Evolutionary conservation across 345 rosid species (phyloP), one percentile per base, ranked within the genome.

Genomic region (Aethionema arabicum): DNA sequence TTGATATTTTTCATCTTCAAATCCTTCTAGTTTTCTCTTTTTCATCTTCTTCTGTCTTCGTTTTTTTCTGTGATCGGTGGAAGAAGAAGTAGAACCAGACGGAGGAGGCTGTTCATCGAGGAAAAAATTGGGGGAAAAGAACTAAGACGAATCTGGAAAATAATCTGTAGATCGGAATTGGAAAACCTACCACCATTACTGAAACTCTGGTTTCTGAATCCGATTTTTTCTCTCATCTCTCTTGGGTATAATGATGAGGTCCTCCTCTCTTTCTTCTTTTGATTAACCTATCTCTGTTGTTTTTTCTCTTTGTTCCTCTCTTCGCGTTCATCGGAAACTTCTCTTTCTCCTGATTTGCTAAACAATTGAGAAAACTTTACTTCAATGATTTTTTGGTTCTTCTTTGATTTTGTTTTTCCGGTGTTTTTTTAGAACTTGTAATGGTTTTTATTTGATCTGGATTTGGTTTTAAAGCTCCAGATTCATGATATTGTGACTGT

Each of bases 241-340:
- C 44, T 16, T 47, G 10, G 70, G 71, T 57, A 57, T 57, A 65
- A 66, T 66, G 71, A 66, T 66, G 71, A 66, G 71, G 71, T 66
- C 44, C 44, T 12, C 62, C 56, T 66, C 71, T 66, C 71, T 57
- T 57, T 66, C 56, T 56, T 66, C 44, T 53, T 66, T 49, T 32
- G 48, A 47, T 66, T 66, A 2, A n/a, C 9, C 8, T 43, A 15
- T 53, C 27, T 43, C 0, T 40, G 14, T 52, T 52, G 27, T 12
- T 52, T 41, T 52, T 3, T 41, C 7, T 11, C 3, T 10, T 48
- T 13, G 9, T n/a, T 21, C 29, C 27, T 6, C 4, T 33, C 21
- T 51, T 0, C 7, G n/a, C 6, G 2, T 6, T 13, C 7, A 0
- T 6, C 8, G 2, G 32, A 3, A 3, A 27, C 53, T 4, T 36